Evolutionary conservation across 2,329 filamentous ascomycete genomes (phyloP).

Genomic region (Ampelomyces quisqualis): DNA sequence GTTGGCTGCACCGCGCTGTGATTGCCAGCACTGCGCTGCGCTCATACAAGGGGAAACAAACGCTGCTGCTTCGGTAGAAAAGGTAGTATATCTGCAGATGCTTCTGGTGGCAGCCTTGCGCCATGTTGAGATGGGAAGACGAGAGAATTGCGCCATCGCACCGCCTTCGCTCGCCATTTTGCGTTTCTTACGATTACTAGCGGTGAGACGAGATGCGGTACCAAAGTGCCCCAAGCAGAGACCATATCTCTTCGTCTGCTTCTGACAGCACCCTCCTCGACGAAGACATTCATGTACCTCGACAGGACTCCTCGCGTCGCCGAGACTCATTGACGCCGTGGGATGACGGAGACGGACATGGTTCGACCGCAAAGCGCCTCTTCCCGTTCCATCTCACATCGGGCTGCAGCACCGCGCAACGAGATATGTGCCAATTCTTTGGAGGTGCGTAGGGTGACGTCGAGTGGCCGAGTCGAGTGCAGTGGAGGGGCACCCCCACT

Average conservation of each 20-base stretch:
- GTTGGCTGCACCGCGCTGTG: background rate
- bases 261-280: slow-evolving; percentile 18
- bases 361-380: slow-evolving; percentile 3
- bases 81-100: too few relatives aligned
- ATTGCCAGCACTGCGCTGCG: background rate
- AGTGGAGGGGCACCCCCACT: slow-evolving; percentile 2
- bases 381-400: slow-evolving; percentile 30
- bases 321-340: slow-evolving; percentile 5
- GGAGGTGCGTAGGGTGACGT: too few relatives aligned
- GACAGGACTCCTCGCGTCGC: slow-evolving; percentile 1
- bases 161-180: slow-evolving; percentile 8
- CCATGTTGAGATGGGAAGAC: background rate
- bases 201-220: slow-evolving; percentile 6
- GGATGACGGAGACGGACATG: slow-evolving; percentile 1
- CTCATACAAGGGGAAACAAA: background rate
- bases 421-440: slow-evolving; percentile 35
- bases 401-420: slow-evolving; percentile 29
- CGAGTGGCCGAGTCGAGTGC: too few relatives aligned
- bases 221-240: background rate
- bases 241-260: slow-evolving; percentile 16
- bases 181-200: background rate
- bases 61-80: too few relatives aligned
- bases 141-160: slow-evolving; percentile 5
- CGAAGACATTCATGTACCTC: slow-evolving; percentile 7
- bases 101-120: background rate